Conservation (phyloP, 169 alveolate genomes). For the Plasmodium cynomolgi region DNA sequence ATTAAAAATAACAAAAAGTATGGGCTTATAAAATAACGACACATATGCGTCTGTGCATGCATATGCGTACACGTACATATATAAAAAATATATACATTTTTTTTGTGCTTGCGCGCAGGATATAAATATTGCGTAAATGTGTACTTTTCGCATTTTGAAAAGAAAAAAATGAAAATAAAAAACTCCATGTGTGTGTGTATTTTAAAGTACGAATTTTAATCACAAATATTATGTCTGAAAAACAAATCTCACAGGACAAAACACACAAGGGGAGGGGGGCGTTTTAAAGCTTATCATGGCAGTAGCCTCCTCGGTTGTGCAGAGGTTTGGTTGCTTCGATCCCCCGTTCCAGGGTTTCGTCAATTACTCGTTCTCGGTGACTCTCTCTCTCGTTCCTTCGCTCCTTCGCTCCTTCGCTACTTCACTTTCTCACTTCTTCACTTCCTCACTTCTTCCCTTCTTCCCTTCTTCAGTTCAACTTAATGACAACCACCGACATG, state of each 20-base stretch:
- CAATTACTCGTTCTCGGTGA: too few species aligned
- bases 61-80: background rate
- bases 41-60: background rate
- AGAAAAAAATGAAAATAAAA: too few species aligned
- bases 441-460: background rate
- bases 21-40: background rate
- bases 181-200: background rate
- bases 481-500: slow-evolving; percentile 46
- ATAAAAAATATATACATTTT: background rate
- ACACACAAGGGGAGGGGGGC: background rate
- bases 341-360: too few species aligned
- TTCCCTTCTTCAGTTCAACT: slow-evolving; percentile 3
- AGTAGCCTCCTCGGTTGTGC: background rate
- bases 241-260: background rate
- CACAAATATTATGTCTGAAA: background rate
- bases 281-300: background rate
- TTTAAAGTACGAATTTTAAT: background rate
- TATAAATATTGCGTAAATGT: background rate
- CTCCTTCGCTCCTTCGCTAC: background rate
- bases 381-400: background rate
- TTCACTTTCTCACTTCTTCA: background rate
- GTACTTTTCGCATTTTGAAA: background rate
- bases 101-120: background rate
- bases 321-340: too few species aligned
- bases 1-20: background rate